Evolutionary conservation across 2,329 filamentous ascomycete species (phyloP).

Genomic region (Taxawa tesnikishii): DNA sequence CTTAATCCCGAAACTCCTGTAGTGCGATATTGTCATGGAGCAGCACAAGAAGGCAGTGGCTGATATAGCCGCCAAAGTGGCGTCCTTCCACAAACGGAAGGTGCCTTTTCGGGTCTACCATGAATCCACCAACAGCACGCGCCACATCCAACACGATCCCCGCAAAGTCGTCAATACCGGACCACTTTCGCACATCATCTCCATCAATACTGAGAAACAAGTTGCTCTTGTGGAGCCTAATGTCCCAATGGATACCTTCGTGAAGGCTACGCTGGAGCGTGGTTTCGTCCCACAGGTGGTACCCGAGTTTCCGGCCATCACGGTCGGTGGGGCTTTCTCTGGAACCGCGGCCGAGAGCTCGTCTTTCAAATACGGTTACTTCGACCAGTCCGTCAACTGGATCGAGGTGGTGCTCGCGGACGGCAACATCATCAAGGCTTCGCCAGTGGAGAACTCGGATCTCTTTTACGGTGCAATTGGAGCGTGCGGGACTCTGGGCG

Average conservation of each 20-base stretch:
- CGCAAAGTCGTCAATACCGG: slow-evolving; percentile 50
- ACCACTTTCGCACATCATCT: slow-evolving; percentile 48
- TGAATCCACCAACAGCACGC: slow-evolving; percentile 66
- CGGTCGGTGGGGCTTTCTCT: slow-evolving; percentile 54
- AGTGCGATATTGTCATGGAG: no score
- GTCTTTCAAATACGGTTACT: slow-evolving; percentile 55
- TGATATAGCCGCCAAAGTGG: slow-evolving; percentile 33
- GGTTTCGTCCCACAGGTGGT: slow-evolving; percentile 53
- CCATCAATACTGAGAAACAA: slow-evolving; percentile 39
- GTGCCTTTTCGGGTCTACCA: slow-evolving; percentile 64
- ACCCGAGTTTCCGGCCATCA: slow-evolving; percentile 64
- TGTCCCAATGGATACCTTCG: slow-evolving; percentile 54
- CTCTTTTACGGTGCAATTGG: slow-evolving; percentile 54
- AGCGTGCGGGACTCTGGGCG: slow-evolving; percentile 54
- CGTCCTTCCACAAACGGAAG: slow-evolving; percentile 36
- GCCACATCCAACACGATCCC: slow-evolving; percentile 30
- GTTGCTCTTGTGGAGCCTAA: slow-evolving; percentile 59
- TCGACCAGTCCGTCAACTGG: slow-evolving; percentile 48
- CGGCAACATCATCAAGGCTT: slow-evolving; percentile 41
- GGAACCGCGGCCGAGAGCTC: slow-evolving; percentile 58
- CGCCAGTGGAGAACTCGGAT: slow-evolving; percentile 36
- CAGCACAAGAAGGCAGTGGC: slow-evolving; percentile 31
- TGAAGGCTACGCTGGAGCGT: slow-evolving; percentile 43
- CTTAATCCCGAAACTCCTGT: no score
- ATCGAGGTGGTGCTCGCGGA: slow-evolving; percentile 55